Evolutionary conservation across 169 alveolate genomes (phyloP).

Genomic region (Plasmodium sp.): DNA sequence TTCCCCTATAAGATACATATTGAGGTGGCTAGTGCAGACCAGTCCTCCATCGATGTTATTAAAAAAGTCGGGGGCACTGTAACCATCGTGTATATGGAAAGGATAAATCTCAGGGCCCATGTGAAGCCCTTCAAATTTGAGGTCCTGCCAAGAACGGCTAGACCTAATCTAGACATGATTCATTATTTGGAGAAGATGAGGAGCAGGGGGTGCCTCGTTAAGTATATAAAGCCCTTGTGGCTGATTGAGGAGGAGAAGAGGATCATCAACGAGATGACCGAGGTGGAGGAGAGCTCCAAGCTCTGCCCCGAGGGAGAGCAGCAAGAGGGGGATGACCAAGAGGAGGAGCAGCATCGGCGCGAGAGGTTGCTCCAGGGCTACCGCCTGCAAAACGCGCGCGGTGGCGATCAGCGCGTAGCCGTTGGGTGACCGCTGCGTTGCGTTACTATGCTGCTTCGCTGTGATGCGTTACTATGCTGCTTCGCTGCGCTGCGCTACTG

Average conservation of each 20-base stretch:
- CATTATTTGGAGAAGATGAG: conserved; percentile 89
- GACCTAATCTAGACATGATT: conserved; percentile 86
- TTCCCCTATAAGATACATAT: conserved; percentile 92
- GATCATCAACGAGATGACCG: conserved; percentile 82
- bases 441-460: too few species aligned
- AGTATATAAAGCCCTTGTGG: conserved; percentile 93
- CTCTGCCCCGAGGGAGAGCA: conserved; percentile 1
- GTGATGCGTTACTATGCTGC: too few species aligned
- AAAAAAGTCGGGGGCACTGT: conserved; percentile 90
- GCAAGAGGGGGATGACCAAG: not conserved
- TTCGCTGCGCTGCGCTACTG: not conserved
- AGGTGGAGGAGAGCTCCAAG: conserved; percentile 81
- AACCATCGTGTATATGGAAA: conserved; percentile 88
- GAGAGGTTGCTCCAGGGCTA: conserved; percentile 22
- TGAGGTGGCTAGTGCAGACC: conserved; percentile 91
- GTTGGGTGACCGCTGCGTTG: not conserved
- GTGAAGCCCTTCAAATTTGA: conserved; percentile 90
- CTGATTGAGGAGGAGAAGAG: conserved; percentile 86
- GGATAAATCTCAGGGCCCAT: conserved; percentile 88
- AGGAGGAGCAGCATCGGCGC: not conserved
- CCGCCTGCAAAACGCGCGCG: conserved; percentile 20
- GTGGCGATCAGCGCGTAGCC: not conserved
- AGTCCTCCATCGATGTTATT: conserved; percentile 90
- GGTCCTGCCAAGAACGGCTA: conserved; percentile 87
- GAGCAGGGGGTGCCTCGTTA: conserved; percentile 87